Evolutionary conservation across 139 green algal genomes (phyloP), one percentile per base, ranked within the genome.

Genomic region (Spirogloea muscicola): DNA sequence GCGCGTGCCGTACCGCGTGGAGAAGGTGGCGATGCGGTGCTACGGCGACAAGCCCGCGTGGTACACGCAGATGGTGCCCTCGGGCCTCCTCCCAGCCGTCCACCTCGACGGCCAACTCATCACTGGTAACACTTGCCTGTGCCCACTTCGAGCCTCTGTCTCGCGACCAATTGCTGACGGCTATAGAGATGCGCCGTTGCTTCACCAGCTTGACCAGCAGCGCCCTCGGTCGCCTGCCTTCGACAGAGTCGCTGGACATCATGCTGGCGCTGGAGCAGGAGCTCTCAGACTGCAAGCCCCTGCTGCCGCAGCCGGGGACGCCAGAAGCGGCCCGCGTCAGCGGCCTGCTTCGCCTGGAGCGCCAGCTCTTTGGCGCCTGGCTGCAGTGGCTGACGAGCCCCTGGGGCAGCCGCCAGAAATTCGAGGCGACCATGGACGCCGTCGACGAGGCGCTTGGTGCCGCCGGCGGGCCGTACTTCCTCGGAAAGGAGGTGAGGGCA

Each of bases 41-140:
- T 98, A 98, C 72, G 93, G 93, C 1, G 85, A 91, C 82, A 97
- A 97, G 81, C 90, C 91, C 0, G 68, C 38, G 52, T 70, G 16
- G 46, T 81, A 62, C 73, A 51, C 29, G 27, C 29, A 21, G 52
- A 82, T 87, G 84, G 86, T 91, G 59, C 89, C 88, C 9, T 79
- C 71, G 3, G 71, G 71, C 21, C 40, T 79, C 49, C 58, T 79
- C 29, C 71, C 71, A 18, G 71, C 40, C 9, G 38, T 77, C 39
- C 43, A 77, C 49, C n/a, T n/a, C n/a, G n/a, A n/a, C n/a, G n/a
- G n/a, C n/a, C n/a, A n/a, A n/a, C n/a, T n/a, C n/a, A n/a, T n/a
- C n/a, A n/a, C n/a, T n/a, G n/a, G n/a, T n/a, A n/a, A n/a, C n/a
- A n/a, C n/a, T n/a, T n/a, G n/a, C n/a, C n/a, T n/a, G n/a, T n/a